phyloP scores from a whole-genome alignment of 192 early-diverging fungal genomes.

The Lunasporangiospora selenospora region DNA sequence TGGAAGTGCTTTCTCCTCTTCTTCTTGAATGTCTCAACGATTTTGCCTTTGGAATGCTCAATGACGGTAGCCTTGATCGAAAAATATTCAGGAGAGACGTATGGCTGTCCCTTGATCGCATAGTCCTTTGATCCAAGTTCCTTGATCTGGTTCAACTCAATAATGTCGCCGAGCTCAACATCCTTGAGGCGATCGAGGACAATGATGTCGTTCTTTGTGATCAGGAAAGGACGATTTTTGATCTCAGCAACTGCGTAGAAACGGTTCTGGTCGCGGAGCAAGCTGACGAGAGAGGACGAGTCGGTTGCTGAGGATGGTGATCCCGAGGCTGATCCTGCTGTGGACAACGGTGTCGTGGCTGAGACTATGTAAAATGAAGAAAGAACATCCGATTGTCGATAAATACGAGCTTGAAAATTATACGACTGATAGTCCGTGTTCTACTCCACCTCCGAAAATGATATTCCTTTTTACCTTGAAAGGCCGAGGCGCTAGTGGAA shows the following conservation, averaged over 20 bases:
- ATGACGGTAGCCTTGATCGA: conserved; percentile 86
- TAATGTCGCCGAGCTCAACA: conserved; percentile 85
- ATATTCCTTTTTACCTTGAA: too few relatives aligned
- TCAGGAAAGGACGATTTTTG: conserved; percentile 85
- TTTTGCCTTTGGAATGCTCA: conserved; percentile 85
- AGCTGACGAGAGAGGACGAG: conserved; percentile 15
- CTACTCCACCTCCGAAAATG: not conserved
- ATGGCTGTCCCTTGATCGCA: conserved; percentile 86
- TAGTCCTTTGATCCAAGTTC: conserved; percentile 88
- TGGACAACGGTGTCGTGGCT: not conserved
- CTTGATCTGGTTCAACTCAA: conserved; percentile 84
- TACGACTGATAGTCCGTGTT: too few relatives aligned
- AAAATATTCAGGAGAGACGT: conserved; percentile 74
- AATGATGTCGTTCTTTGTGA: conserved; percentile 89
- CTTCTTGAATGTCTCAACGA: conserved; percentile 78
- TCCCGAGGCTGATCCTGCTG: conserved; percentile 9
- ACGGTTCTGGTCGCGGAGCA: conserved; percentile 68
- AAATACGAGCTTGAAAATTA: not conserved
- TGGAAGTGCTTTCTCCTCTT: conserved; percentile 81
- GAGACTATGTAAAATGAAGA: not conserved
- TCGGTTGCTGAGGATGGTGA: conserved; percentile 4
- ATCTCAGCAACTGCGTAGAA: conserved; percentile 92
- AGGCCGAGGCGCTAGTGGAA: too few relatives aligned
- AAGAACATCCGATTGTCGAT: not conserved
- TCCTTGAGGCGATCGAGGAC: conserved; percentile 84